A percentile compares a stretch with the other conserved stretches of the same genome.
Conservation (phyloP, 306 rosid species). For the Amphicarpaea edgeworthii region DNA sequence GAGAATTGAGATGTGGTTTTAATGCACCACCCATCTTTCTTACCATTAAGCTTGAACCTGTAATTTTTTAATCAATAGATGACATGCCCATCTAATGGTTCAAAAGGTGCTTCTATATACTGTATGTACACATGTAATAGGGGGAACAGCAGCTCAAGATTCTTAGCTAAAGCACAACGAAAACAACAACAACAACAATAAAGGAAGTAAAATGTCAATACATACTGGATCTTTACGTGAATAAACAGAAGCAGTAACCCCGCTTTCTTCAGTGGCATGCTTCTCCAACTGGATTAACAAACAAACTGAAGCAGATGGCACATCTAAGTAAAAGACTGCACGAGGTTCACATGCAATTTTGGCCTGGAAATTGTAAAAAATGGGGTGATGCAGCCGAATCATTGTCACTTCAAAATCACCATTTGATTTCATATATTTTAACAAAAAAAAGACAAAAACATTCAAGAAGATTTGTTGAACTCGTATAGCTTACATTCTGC, state of each 20-base stretch:
- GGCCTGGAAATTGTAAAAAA: slow-evolving; percentile 56
- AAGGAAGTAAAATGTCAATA: slow-evolving; percentile 41
- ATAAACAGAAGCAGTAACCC: slow-evolving; percentile 91
- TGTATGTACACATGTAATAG: neutral
- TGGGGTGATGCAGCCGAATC: neutral
- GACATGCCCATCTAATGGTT: too few relatives aligned
- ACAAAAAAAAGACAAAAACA: neutral
- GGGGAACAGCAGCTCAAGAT: neutral
- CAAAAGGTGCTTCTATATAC: slow-evolving; percentile 21
- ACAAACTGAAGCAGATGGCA: slow-evolving; percentile 94
- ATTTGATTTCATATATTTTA: slow-evolving; percentile 5
- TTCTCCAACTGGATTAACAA: slow-evolving; percentile 95
- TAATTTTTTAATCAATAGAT: too few relatives aligned
- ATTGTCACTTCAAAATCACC: slow-evolving; percentile 33
- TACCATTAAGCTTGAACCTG: too few relatives aligned
- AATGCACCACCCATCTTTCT: neutral
- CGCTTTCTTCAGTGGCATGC: slow-evolving; percentile 98
- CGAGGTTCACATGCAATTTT: slow-evolving; percentile 68
- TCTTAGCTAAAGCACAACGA: slow-evolving; percentile 27
- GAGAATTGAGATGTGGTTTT: neutral
- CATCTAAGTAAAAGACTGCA: slow-evolving; percentile 87
- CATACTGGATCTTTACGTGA: slow-evolving; percentile 96
- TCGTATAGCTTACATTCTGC: slow-evolving; percentile 72
- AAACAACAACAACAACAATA: slow-evolving; percentile 1
- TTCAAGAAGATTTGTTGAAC: slow-evolving; percentile 7